Base-by-base conservation (phyloP, 129 eudicot species). In the Sambucus nigra region DNA sequence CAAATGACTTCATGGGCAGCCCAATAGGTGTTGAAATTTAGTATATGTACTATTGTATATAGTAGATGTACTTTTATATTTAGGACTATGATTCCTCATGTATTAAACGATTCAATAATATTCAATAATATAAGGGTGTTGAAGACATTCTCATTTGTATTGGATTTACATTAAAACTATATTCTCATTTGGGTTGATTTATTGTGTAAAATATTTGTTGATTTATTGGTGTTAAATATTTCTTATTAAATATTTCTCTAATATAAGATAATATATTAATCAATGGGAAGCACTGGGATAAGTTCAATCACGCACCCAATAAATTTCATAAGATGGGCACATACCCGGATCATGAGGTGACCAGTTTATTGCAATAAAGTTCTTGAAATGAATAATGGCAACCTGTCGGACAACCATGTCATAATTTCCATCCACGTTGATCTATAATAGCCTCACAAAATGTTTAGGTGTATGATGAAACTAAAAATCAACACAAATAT, bases 301-400 rank as follows among this genome's bases (percentile, higher is more conserved):
- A 55, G 25, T 32, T 57, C 41, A 48, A 47, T 18, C 25, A 49
- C 28, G 21, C 42, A 20, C 8, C 22, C 19, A 32, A 14, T 26
- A 16, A 21, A 27, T 40, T n/a, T 20, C 7, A 41, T 25, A 19
- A 19, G 49, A 49, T 6, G 11, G 13, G 17, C 20, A 50, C 25
- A 17, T 70, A 88, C 95, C 88, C 11, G 88, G 73, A 39, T 85
- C 94, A 71, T 70, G 70, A 8, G 98, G 95, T 0, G 78, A 64
- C 98, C 98, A 89, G 67, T 89, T 81, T 53, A 76, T 89, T 5
- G 81, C 98, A 56, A 89, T 69, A 41, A 89, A 89, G 66, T 89
- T 89, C 69, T 89, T 89, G 59, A 85, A 89, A 69, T 87, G 84
- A 65, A 89, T 89, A 56, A 95, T 89, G 7, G 98, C 95, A 69